A percentile compares a stretch with the other conserved stretches of the same genome.
phyloP scores from a whole-genome alignment of 2,329 filamentous ascomycete species.

The Xylariaceae sp. region DNA sequence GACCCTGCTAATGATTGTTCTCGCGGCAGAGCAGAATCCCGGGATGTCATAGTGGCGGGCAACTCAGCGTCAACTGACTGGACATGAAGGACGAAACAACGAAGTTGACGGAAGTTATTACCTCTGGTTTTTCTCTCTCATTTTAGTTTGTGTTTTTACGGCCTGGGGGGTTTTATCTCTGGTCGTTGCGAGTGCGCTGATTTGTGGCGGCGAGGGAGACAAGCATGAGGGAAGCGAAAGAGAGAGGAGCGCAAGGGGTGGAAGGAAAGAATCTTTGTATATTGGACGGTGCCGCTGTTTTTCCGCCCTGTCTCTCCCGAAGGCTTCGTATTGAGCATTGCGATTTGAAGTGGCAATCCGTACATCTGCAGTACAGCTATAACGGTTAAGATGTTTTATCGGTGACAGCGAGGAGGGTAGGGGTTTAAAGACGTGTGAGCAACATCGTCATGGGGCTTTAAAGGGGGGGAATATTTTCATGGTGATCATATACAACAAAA shows the following conservation, averaged over 20 bases:
- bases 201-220: conserved; percentile 1
- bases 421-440: conserved; percentile 11
- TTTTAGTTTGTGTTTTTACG: conserved; percentile 3
- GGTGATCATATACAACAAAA: conserved; percentile 20
- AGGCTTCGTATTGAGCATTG: conserved; percentile 7
- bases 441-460: not conserved
- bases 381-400: not conserved
- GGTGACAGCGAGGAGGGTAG: conserved; percentile 6
- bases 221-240: not conserved
- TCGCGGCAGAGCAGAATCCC: conserved; percentile 21
- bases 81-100: conserved; percentile 32
- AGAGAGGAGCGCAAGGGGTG: not conserved
- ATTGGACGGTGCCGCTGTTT: conserved; percentile 9
- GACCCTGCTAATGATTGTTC: conserved; percentile 28
- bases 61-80: conserved; percentile 25
- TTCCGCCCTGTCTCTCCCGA: not conserved
- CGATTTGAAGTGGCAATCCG: conserved; percentile 4
- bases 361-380: conserved; percentile 1
- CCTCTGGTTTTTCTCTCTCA: conserved; percentile 1
- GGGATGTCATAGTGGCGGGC: conserved; percentile 20
- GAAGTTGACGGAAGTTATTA: conserved; percentile 25
- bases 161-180: conserved; percentile 6
- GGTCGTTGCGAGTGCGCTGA: not conserved
- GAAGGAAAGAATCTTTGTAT: conserved; percentile 13
- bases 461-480: conserved; percentile 2